Conservation (phyloP, 495 filamentous ascomycete species). For the Sphaerosporella brunnea region DNA sequence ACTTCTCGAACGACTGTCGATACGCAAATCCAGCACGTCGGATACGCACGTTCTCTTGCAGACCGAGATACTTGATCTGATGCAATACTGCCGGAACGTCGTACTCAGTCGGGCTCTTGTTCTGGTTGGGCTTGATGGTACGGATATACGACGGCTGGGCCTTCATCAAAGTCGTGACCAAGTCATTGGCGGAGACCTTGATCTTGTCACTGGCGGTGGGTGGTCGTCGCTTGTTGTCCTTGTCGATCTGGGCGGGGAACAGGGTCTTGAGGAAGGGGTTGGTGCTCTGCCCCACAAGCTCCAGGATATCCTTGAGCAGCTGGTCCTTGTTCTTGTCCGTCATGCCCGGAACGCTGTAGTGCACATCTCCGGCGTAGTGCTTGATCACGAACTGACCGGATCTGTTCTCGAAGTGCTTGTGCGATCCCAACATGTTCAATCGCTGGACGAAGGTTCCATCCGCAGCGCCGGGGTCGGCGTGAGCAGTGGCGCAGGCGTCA, state of each 20-base stretch:
- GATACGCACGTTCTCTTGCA: constrained; percentile 98
- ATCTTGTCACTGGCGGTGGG: constrained; percentile 97
- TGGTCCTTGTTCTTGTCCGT: constrained; percentile 99
- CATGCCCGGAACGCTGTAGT: constrained; percentile 88
- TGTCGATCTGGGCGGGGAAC: constrained; percentile 87
- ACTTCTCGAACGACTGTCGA: constrained; percentile 94
- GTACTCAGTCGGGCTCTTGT: constrained; percentile 86
- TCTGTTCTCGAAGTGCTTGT: constrained; percentile 77
- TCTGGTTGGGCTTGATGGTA: constrained; percentile 98
- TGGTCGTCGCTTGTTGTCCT: constrained; percentile 84
- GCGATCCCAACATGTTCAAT: constrained; percentile 68
- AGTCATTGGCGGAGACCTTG: constrained; percentile 82
- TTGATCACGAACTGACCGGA: constrained; percentile 97
- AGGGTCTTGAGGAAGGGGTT: constrained; percentile 73
- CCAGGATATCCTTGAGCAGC: constrained; percentile 81
- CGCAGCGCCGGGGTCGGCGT: constrained; percentile 82
- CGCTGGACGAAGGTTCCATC: constrained; percentile 90
- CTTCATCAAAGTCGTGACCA: constrained; percentile 93
- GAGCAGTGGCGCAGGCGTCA: constrained; percentile 90
- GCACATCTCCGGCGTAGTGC: constrained; percentile 97
- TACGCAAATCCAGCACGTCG: constrained; percentile 93
- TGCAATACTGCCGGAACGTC: constrained; percentile 82
- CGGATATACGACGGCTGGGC: constrained; percentile 92
- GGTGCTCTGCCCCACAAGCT: constrained; percentile 62
- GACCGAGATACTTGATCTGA: constrained; percentile 97